These are phyloP conservation scores for Corylus americana DNA, from an alignment of 306 rosid species.

Conservation along the genomic window DNA sequence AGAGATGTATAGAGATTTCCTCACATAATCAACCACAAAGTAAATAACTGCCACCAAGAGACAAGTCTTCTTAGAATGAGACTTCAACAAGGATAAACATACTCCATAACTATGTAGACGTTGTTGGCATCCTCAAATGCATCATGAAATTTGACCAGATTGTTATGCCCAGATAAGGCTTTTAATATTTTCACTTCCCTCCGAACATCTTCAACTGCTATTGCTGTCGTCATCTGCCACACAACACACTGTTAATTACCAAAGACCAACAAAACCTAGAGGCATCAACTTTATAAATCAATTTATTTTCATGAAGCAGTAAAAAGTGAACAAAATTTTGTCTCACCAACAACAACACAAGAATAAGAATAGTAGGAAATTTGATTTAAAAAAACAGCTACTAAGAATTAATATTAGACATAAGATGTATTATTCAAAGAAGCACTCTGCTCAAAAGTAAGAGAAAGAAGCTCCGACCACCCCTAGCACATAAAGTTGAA, in stretches of 20 bases:
- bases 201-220: slow-evolving; percentile 92
- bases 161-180: slow-evolving; percentile 82
- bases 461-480: not conserved
- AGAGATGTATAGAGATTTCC: not conserved
- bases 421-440: not conserved
- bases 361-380: not conserved
- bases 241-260: slow-evolving; percentile 28
- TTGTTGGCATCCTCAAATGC: slow-evolving; percentile 85
- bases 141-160: slow-evolving; percentile 84
- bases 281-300: not conserved
- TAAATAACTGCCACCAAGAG: not conserved
- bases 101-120: slow-evolving; percentile 98
- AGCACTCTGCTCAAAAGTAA: not conserved
- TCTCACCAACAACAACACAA: not conserved
- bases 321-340: not conserved
- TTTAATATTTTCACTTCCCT: slow-evolving; percentile 97
- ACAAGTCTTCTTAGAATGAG: not conserved
- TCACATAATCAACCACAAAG: slow-evolving; percentile 3
- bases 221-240: slow-evolving; percentile 89
- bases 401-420: not conserved
- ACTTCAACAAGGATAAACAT: slow-evolving; percentile 29
- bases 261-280: not conserved
- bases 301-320: not conserved
- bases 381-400: not conserved
- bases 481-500: not conserved